Evolutionary conservation across 129 eudicot species (phyloP), one percentile per base, ranked within the genome.

Genomic region (Escallonia herrerae): DNA sequence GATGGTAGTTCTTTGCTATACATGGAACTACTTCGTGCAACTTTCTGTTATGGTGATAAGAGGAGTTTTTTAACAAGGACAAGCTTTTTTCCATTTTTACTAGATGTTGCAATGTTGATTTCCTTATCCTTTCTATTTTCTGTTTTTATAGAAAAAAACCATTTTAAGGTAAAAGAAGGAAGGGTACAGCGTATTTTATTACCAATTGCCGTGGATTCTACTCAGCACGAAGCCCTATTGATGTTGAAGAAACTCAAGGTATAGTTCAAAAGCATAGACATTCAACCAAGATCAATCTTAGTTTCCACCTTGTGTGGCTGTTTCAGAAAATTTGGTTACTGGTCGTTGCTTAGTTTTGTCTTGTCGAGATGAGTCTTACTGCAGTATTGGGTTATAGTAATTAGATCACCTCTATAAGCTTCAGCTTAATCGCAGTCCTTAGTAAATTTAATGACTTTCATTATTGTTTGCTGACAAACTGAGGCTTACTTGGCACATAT

Each of bases 211-310:
- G 95, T 74, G 70, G 99, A 93, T 83, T 63, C 75, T 63, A 75
- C 82, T 72, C 96, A 93, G 65, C 78, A 85, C 66, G 96, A 93
- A 82, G 86, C 96, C 63, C 54, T 93, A 43, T 70, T 15, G 42
- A 55, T 75, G 66, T 74, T 93, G 58, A 93, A 82, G 82, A 84
- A 81, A 77, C 83, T 93, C 73, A 93, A 93, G 99, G 99, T 93
- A 76, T 69, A 55, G 79, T 67, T 74, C 70, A 60, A 65, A 51
- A 22, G 43, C 53, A 62, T 66, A 37, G 22, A n/a, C 71, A 46
- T 64, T 14, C 50, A 38, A 33, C 38, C 37, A 40, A 38, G 8
- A 22, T 71, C 15, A 5, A 8, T 44, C 12, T 11, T 51, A 6
- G 13, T 3, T 58, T 57, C 42, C 57, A 4, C n/a, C 38, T n/a